phyloP scores from a whole-genome alignment of 805 yeast genomes.

The Saturnispora hagleri region DNA sequence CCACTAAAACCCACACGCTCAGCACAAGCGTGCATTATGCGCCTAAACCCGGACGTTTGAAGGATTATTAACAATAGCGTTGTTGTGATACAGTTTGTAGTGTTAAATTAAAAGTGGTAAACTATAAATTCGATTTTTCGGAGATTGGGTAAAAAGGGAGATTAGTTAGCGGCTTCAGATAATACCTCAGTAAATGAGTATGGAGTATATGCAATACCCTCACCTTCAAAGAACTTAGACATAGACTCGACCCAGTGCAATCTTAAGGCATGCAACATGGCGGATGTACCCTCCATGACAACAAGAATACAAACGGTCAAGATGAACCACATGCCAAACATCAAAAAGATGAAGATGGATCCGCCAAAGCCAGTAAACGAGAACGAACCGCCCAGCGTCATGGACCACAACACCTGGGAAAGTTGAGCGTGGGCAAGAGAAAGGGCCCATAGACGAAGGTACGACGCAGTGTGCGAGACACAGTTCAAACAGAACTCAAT shows the following conservation, averaged over 20 bases:
- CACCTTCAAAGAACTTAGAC: slow-evolving; percentile 97
- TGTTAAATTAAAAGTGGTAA: neutral
- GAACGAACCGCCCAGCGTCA: slow-evolving; percentile 84
- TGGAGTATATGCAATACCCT: slow-evolving; percentile 87
- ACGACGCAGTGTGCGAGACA: slow-evolving; percentile 98
- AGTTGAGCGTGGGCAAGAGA: slow-evolving; percentile 96
- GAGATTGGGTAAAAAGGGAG: neutral
- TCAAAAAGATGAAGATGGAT: slow-evolving; percentile 60
- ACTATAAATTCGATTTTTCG: neutral
- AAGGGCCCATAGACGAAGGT: slow-evolving; percentile 92
- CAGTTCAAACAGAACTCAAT: slow-evolving; percentile 95
- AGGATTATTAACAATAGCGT: neutral
- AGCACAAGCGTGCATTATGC: neutral
- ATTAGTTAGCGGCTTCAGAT: slow-evolving; percentile 1
- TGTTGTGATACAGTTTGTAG: neutral
- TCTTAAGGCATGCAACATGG: slow-evolving; percentile 97
- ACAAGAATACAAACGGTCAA: slow-evolving; percentile 87
- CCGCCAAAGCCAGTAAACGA: slow-evolving; percentile 55
- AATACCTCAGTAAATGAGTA: slow-evolving; percentile 48
- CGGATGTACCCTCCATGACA: slow-evolving; percentile 97
- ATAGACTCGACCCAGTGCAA: slow-evolving; percentile 99
- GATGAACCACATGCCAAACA: slow-evolving; percentile 93
- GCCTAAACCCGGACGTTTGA: neutral
- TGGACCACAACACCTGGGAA: slow-evolving; percentile 89
- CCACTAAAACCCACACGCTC: neutral